phyloP scores from a whole-genome alignment of 805 yeast species.

The Suhomyces sp. region DNA sequence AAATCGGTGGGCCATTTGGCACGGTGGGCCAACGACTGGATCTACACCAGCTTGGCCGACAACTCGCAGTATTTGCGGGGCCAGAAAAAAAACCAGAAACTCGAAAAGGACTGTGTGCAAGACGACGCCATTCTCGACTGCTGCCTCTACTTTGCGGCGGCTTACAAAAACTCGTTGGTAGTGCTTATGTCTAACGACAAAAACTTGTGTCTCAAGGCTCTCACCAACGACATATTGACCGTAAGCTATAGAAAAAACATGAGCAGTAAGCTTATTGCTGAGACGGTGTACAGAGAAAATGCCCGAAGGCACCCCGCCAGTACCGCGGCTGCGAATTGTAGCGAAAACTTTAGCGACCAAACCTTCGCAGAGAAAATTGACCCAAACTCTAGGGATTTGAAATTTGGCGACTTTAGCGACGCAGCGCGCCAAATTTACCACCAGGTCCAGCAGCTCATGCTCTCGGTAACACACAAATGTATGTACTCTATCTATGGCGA shows the following conservation, averaged over 20 bases:
- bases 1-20: slow-evolving; percentile 55
- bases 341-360: neutral
- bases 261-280: slow-evolving; percentile 44
- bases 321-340: no score
- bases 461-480: slow-evolving; percentile 48
- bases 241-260: slow-evolving; percentile 50
- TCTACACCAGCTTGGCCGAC: slow-evolving; percentile 57
- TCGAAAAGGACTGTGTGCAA: slow-evolving; percentile 46
- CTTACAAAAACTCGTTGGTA: slow-evolving; percentile 37
- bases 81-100: slow-evolving; percentile 56
- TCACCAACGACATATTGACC: slow-evolving; percentile 63
- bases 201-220: slow-evolving; percentile 76
- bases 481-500: slow-evolving; percentile 57
- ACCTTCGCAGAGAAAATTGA: no score
- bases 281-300: slow-evolving; percentile 39
- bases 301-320: neutral
- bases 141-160: slow-evolving; percentile 58
- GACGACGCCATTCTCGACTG: slow-evolving; percentile 90
- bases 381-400: neutral
- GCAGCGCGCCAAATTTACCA: neutral
- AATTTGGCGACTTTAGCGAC: neutral
- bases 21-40: slow-evolving; percentile 76
- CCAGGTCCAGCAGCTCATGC: slow-evolving; percentile 30
- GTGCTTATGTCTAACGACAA: slow-evolving; percentile 78
- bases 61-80: slow-evolving; percentile 53